Percentiles rank a stretch among this genome's conserved stretches.
phyloP scores from a whole-genome alignment of 345 rosid genomes.

The Bretschneidera sinensis region DNA sequence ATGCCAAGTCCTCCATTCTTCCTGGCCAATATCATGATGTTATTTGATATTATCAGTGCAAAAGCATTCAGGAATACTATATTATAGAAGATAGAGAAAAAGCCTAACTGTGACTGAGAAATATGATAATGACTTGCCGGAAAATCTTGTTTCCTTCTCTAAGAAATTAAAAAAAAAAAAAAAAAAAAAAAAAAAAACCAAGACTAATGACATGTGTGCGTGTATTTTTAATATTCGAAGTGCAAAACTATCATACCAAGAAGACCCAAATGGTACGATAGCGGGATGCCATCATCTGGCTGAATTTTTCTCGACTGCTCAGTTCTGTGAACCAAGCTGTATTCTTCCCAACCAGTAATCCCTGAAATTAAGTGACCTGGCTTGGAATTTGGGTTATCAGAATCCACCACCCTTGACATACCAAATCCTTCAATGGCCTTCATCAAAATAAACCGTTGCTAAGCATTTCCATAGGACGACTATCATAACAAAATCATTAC shows the following conservation, averaged over 20 bases:
- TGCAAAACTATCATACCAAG: slow-evolving; percentile 40
- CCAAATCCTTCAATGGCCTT: slow-evolving; percentile 75
- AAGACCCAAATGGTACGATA: slow-evolving; percentile 68
- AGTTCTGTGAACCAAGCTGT: slow-evolving; percentile 41
- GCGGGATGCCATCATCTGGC: slow-evolving; percentile 42
- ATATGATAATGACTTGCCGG: too few relatives aligned
- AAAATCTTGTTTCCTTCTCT: too few relatives aligned
- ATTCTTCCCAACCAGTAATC: slow-evolving; percentile 75
- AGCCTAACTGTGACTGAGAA: too few relatives aligned
- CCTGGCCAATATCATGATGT: too few relatives aligned
- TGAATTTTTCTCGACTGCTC: slow-evolving; percentile 48
- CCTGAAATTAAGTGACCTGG: slow-evolving; percentile 59
- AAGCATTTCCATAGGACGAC: too few relatives aligned
- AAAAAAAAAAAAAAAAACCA: neutral
- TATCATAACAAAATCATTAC: too few relatives aligned
- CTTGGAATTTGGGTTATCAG: slow-evolving; percentile 46
- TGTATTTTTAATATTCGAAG: neutral
- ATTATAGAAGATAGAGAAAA: too few relatives aligned
- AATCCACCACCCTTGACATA: slow-evolving; percentile 58
- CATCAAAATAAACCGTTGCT: slow-evolving; percentile 18
- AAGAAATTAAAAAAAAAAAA: too few relatives aligned
- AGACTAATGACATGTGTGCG: neutral
- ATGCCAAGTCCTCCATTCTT: too few relatives aligned
- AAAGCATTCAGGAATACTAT: too few relatives aligned
- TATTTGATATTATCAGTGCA: too few relatives aligned